phyloP scores from a whole-genome alignment of 1,284 basidiomycete genomes.

The Apiotrichum montevideense region DNA sequence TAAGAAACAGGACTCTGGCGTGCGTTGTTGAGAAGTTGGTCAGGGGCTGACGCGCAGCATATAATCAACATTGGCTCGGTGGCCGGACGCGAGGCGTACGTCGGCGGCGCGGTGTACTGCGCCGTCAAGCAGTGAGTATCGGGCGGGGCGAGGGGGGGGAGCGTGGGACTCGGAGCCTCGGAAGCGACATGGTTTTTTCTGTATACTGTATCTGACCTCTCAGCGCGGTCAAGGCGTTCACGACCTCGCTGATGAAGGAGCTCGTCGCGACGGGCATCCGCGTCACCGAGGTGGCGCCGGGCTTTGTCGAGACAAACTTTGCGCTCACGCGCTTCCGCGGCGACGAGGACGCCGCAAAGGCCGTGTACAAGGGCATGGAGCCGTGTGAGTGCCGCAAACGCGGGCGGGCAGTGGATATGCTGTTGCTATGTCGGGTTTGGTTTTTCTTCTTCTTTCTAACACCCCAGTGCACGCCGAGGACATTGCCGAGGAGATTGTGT shows the following conservation, averaged over 20 bases:
- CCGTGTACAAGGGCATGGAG: slow-evolving; percentile 75
- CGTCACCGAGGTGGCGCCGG: slow-evolving; percentile 81
- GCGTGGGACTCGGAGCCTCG: too few species aligned
- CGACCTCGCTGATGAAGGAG: slow-evolving; percentile 70
- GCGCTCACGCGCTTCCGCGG: slow-evolving; percentile 77
- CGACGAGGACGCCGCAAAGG: slow-evolving; percentile 66
- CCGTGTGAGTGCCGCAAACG: slow-evolving; percentile 55
- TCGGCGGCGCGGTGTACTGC: slow-evolving; percentile 59
- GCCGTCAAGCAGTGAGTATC: slow-evolving; percentile 23
- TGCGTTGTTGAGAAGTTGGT: too few species aligned
- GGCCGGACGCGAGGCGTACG: slow-evolving; percentile 80
- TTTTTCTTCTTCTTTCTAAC: not conserved
- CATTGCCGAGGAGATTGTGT: slow-evolving; percentile 92
- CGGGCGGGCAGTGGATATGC: not conserved
- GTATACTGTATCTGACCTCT: not conserved
- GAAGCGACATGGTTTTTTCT: too few species aligned
- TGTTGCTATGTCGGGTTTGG: not conserved
- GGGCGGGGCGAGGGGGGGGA: too few species aligned
- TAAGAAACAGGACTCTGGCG: slow-evolving; percentile 69
- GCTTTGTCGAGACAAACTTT: slow-evolving; percentile 54
- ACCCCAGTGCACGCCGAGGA: slow-evolving; percentile 64
- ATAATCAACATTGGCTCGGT: slow-evolving; percentile 90
- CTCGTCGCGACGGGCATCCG: slow-evolving; percentile 77
- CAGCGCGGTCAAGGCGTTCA: slow-evolving; percentile 76
- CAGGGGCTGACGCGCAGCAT: slow-evolving; percentile 50